These are phyloP conservation scores for Nothophoma quercina DNA, from an alignment of 2,329 filamentous ascomycete species.

Conservation along the genomic window DNA sequence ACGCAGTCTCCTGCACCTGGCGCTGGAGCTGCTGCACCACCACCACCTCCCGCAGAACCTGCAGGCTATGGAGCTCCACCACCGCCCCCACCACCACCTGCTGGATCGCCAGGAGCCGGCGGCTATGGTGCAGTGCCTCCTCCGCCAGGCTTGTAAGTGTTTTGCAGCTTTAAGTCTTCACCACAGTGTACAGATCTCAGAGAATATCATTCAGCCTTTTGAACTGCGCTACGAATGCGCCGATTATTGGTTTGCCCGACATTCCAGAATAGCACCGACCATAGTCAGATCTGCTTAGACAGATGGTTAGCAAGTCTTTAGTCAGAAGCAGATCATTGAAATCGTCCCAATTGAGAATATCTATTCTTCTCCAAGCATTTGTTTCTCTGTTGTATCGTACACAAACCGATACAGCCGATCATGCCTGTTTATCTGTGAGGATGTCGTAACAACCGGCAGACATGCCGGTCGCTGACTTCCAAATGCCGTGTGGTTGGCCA, in stretches of 20 bases:
- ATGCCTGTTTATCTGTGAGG: no score
- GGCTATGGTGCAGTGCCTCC: constrained; percentile 44
- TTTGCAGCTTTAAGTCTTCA: constrained; percentile 17
- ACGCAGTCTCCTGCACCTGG: constrained; percentile 40
- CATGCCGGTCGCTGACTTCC: constrained; percentile 23
- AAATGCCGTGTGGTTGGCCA: constrained; percentile 32
- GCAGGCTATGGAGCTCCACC: constrained; percentile 38
- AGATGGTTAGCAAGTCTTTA: no score
- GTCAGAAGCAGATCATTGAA: no score
- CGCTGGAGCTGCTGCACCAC: constrained; percentile 35
- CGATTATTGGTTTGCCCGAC: no score
- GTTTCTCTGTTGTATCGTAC: no score
- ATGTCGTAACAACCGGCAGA: neutral
- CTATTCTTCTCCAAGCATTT: no score
- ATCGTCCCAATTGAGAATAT: no score
- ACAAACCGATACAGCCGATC: no score
- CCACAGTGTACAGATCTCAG: constrained; percentile 6
- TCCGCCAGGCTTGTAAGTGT: constrained; percentile 26
- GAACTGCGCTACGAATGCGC: no score
- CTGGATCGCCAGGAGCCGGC: constrained; percentile 41
- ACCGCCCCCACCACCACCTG: constrained; percentile 46
- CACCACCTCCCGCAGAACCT: constrained; percentile 44
- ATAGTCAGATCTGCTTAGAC: no score
- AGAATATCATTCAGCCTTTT: neutral
- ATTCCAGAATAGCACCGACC: no score